These are phyloP conservation scores for Heracleum sosnowskyi DNA, from an alignment of 129 eudicot genomes.

Conservation along the genomic window DNA sequence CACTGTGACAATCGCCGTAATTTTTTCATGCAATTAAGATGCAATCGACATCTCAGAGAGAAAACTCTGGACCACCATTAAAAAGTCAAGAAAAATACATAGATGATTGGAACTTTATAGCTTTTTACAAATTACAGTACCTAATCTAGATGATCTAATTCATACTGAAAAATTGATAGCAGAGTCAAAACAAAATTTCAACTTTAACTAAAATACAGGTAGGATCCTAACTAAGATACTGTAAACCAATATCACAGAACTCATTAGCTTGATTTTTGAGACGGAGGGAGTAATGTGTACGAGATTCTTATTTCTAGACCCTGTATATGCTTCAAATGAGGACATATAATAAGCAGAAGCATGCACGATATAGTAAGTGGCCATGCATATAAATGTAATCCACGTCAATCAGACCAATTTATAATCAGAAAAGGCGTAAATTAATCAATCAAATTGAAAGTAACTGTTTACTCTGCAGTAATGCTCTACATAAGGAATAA, in stretches of 20 bases:
- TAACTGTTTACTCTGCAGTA: constrained; percentile 23
- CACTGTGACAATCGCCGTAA: background rate
- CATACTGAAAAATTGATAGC: background rate
- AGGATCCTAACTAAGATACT: background rate
- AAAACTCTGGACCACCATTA: background rate
- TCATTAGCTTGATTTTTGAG: too few relatives aligned
- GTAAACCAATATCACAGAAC: background rate
- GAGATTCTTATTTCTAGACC: background rate
- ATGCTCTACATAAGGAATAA: background rate
- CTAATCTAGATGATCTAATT: background rate
- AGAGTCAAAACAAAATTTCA: background rate
- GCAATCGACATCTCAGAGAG: background rate
- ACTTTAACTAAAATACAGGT: background rate
- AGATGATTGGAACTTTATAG: background rate
- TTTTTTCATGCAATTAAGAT: background rate
- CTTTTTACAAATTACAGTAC: background rate
- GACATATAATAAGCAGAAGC: background rate
- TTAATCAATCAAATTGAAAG: background rate
- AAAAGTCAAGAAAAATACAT: too few relatives aligned
- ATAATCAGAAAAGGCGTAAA: background rate
- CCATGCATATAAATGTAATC: background rate
- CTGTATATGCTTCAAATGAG: background rate
- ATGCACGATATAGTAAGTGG: background rate
- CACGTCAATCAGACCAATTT: background rate
- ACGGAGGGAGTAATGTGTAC: background rate